Base-by-base conservation (phyloP, 2,329 filamentous ascomycete genomes). In the Ceratocystis ficicola region DNA sequence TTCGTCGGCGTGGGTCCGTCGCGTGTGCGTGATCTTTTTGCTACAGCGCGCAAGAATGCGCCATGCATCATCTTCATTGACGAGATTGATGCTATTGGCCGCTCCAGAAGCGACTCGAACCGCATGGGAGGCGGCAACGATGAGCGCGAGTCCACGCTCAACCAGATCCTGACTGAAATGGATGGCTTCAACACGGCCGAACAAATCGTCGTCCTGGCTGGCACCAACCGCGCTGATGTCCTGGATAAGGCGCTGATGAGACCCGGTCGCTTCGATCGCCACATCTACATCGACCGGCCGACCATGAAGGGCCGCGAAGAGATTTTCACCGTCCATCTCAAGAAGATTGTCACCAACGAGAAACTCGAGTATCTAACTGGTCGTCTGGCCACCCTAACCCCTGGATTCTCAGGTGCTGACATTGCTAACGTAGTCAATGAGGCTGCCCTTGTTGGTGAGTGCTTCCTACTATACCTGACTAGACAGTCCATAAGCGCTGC, bases 51-150 rank as follows among this genome's bases (percentile, higher is more conserved):
- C 67, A 97, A 97, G 80, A 95, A 90, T 76, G 89, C 94, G 0
- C 94, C 94, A 2, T 99, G 94, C 77, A 99, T 99, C 76, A 95
- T 99, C 76, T 99, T 99, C 80, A 97, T 99, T 70, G 94, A 99
- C 74, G 94, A 99, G 77, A 99, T 99, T 71, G 94, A 99, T 75
- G 94, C 94, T 67, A 96, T 99, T 72, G 94, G 94, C 71, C 90
- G 92, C 74, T 89, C 93, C 65, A 85, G 94, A 77, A 81, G 86
- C 25, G 95, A 96, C 73, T 84, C 87, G 44, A 88, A 87, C 69
- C 72, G 73, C 60, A 77, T 78, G 67, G 88, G 88, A 48, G 92
- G 93, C 69, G 94, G 94, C 68, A 97, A 97, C 73, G 94, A 99
- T 73, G 94, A 99, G 78, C 88, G 94, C 68, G 94, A 99, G 77